Conservation (phyloP, 441 rosid genomes). For the Euphorbia schlechtendalii region DNA sequence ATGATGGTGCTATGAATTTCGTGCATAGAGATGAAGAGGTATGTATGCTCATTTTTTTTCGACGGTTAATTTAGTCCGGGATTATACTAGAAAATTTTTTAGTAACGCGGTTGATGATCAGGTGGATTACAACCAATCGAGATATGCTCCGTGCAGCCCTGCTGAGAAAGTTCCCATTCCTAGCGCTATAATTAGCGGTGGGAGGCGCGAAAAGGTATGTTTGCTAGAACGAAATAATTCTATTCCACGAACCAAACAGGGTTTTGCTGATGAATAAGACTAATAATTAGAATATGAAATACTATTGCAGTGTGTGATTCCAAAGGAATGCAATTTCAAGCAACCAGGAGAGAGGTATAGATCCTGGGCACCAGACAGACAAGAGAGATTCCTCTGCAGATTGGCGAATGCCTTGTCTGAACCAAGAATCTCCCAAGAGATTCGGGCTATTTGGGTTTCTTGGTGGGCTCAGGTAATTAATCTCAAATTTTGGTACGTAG, state of each 20-base stretch:
- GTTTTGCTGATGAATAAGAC: too few relatives aligned
- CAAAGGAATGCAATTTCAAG: conserved; percentile 87
- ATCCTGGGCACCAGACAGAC: conserved; percentile 87
- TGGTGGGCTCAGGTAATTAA: conserved; percentile 77
- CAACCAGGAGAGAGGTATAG: conserved; percentile 93
- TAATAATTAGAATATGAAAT: not conserved
- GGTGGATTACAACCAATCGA: conserved; percentile 94
- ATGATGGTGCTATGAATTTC: conserved; percentile 79
- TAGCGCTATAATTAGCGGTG: conserved; percentile 37
- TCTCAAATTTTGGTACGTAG: not conserved
- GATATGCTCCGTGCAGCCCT: conserved; percentile 71
- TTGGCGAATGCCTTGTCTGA: conserved; percentile 79
- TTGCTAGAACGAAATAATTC: too few relatives aligned
- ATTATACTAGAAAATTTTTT: too few relatives aligned
- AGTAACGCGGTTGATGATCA: too few relatives aligned
- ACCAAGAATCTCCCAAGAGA: conserved; percentile 79
- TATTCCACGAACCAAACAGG: too few relatives aligned
- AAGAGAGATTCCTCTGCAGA: conserved; percentile 70
- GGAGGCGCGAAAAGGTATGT: conserved; percentile 77
- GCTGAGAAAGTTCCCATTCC: conserved; percentile 60
- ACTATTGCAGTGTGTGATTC: conserved; percentile 66
- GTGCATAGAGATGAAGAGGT: conserved; percentile 97
- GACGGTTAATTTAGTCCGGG: too few relatives aligned
- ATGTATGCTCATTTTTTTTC: too few relatives aligned
- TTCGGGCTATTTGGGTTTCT: conserved; percentile 79